Evolutionary conservation across 2,329 filamentous ascomycete species (phyloP).

Genomic region (Leptographium wingfieldii): DNA sequence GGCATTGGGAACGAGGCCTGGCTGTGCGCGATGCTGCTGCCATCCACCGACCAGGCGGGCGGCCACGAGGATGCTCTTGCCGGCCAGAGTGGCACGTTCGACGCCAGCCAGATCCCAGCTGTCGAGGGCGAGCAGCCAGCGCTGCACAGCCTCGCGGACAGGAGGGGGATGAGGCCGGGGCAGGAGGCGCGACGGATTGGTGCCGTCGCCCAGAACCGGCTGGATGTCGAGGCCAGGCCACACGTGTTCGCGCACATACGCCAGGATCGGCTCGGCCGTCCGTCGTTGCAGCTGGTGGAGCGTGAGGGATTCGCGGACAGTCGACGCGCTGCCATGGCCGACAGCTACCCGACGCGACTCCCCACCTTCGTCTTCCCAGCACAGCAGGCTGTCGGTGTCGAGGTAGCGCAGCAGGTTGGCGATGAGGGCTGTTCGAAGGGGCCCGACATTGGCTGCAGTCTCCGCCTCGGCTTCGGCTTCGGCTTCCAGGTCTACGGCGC

Average conservation of each 20-base stretch:
- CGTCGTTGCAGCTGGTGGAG: slow-evolving; percentile 62
- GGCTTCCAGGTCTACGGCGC: slow-evolving; percentile 66
- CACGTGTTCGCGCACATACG: slow-evolving; percentile 56
- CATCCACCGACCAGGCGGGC: slow-evolving; percentile 73
- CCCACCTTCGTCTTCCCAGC: slow-evolving; percentile 57
- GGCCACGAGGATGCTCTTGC: slow-evolving; percentile 74
- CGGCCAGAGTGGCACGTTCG: slow-evolving; percentile 71
- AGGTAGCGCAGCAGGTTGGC: slow-evolving; percentile 70
- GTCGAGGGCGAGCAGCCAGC: slow-evolving; percentile 62
- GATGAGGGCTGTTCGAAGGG: slow-evolving; percentile 51
- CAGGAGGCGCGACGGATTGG: slow-evolving; percentile 45
- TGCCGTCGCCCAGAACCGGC: slow-evolving; percentile 68
- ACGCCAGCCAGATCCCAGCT: slow-evolving; percentile 77
- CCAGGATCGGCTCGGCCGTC: slow-evolving; percentile 57
- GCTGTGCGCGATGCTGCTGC: slow-evolving; percentile 35
- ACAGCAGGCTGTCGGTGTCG: slow-evolving; percentile 82
- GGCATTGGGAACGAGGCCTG: slow-evolving; percentile 8
- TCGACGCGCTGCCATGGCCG: not conserved
- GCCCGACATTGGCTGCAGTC: slow-evolving; percentile 18
- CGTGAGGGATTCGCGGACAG: slow-evolving; percentile 20
- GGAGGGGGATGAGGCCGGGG: slow-evolving; percentile 59
- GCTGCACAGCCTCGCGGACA: slow-evolving; percentile 63
- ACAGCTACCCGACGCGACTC: slow-evolving; percentile 20
- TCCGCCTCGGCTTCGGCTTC: slow-evolving; percentile 25
- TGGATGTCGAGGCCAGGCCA: slow-evolving; percentile 73